phyloP scores from a whole-genome alignment of 1,139 yeast genomes.

The Yamadazyma kanchanaburiensis region DNA sequence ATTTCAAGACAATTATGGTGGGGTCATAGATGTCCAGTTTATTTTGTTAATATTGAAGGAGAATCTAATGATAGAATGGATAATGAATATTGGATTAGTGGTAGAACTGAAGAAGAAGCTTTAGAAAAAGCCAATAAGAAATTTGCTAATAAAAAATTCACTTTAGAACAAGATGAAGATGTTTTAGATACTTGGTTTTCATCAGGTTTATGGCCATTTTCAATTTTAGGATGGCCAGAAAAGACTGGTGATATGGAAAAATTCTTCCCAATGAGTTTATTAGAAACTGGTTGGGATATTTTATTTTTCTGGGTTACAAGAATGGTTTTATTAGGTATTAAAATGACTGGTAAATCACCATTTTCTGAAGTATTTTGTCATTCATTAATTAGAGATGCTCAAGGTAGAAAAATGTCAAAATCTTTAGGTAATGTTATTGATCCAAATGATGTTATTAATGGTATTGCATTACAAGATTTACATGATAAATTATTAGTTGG shows the following conservation, averaged over 20 bases:
- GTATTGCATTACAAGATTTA: conserved; percentile 75
- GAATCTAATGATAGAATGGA: conserved; percentile 56
- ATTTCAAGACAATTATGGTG: conserved; percentile 99
- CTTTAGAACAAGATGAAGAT: conserved; percentile 93
- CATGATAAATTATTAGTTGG: conserved; percentile 77
- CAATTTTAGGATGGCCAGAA: conserved; percentile 95
- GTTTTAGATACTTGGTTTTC: conserved; percentile 99
- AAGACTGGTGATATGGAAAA: conserved; percentile 68
- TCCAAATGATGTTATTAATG: conserved; percentile 89
- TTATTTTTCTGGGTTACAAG: conserved; percentile 98
- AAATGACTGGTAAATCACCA: conserved; percentile 88
- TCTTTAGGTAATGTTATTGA: conserved; percentile 95
- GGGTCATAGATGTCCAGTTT: conserved; percentile 99
- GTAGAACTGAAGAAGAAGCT: conserved; percentile 80
- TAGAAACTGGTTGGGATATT: conserved; percentile 99
- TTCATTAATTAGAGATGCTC: conserved; percentile 97
- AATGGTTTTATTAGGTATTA: conserved; percentile 89
- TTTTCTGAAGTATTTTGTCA: conserved; percentile 97
- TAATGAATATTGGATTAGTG: conserved; percentile 88
- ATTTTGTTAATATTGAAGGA: conserved; percentile 81
- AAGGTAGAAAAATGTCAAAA: conserved; percentile 98
- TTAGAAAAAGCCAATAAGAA: conserved; percentile 70
- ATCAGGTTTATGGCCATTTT: conserved; percentile 96
- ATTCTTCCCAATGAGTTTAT: conserved; percentile 87
- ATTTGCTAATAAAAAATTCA: conserved; percentile 66